Evolutionary conservation across 345 rosid species (phyloP), one percentile per base, ranked within the genome.

Genomic region (rapeseed (Brassica napus)): DNA sequence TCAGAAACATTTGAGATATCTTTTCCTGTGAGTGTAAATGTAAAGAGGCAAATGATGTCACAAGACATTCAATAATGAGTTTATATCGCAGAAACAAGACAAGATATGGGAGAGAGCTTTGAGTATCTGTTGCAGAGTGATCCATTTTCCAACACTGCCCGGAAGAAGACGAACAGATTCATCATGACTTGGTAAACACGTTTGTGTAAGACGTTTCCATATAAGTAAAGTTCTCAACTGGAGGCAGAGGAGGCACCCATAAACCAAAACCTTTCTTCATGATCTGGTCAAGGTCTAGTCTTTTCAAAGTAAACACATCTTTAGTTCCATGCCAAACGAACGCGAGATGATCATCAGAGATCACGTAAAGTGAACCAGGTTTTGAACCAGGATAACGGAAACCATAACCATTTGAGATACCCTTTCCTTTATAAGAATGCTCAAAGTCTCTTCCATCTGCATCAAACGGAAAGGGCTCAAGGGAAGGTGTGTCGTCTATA

Each of bases 321-420:
- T 78, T 84, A 2, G 94, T 84, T 68, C 90, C 94, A 81, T 89
- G 84, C 94, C 97, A 90, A 54, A 90, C 77, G 70, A 90, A 92
- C 44, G 90, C 91, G 35, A 92, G 91, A 59, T 89, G 77, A 74
- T 84, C 93, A 79, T 83, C 81, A 57, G 83, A 82, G 63, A 82
- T 82, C 34, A 86, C 86, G 74, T 76, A 90, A 70, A 92, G 91
- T 6, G 89, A 85, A 71, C 97, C 94, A 4, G 94, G 93, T 85
- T 87, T 88, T 52, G 92, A 82, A 63, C 93, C 89, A 0, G 97
- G 93, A 85, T 90, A 88, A 15, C 93, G 83, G 84, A 92, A 92
- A 32, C 92, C 97, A 64, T 92, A 92, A 14, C 94, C 94, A 79
- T 86, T 79, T 12, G 94, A 90, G 58, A 92, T 92, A 67, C 94